A percentile compares a stretch with the other conserved stretches of the same genome.
Conservation (phyloP, 805 yeast genomes). For the Hanseniaspora guilliermondii region DNA sequence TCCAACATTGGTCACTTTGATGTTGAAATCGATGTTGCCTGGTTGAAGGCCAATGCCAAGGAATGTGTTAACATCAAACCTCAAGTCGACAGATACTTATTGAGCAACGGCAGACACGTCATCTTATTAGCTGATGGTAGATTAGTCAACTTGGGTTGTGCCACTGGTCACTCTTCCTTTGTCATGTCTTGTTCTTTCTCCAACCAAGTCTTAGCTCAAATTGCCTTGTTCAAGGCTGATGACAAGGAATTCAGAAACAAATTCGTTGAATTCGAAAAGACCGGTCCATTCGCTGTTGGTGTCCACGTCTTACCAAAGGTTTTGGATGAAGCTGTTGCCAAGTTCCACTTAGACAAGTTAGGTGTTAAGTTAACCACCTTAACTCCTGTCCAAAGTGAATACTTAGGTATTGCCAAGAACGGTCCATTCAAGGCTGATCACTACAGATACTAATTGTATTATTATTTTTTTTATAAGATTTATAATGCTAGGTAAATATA, state of each 20-base stretch:
- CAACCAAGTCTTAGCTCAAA: slow-evolving; percentile 98
- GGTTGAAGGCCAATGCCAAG: slow-evolving; percentile 89
- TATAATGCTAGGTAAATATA: too few species aligned
- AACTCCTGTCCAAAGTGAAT: slow-evolving; percentile 74
- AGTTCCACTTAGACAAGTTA: slow-evolving; percentile 87
- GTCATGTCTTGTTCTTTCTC: slow-evolving; percentile 99
- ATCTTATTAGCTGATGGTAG: slow-evolving; percentile 98
- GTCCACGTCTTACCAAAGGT: slow-evolving; percentile 96
- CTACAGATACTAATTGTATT: slow-evolving; percentile 72
- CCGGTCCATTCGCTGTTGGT: slow-evolving; percentile 82
- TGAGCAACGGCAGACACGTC: slow-evolving; percentile 81
- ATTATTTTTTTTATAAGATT: too few species aligned
- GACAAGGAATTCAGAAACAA: slow-evolving; percentile 67
- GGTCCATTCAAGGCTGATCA: slow-evolving; percentile 98
- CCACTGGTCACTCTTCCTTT: slow-evolving; percentile 97
- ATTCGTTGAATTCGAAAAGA: slow-evolving; percentile 81
- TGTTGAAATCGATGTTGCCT: slow-evolving; percentile 97
- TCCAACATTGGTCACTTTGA: slow-evolving; percentile 99
- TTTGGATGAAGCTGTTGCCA: slow-evolving; percentile 97
- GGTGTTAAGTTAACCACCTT: slow-evolving; percentile 77
- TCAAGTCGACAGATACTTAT: slow-evolving; percentile 93
- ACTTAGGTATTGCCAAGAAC: slow-evolving; percentile 78
- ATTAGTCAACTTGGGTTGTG: slow-evolving; percentile 98
- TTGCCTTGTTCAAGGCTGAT: slow-evolving; percentile 84
- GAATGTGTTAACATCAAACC: slow-evolving; percentile 96